These are phyloP conservation scores for Claviceps sp. DNA, from an alignment of 2,329 filamentous ascomycete species.

Conservation along the genomic window DNA sequence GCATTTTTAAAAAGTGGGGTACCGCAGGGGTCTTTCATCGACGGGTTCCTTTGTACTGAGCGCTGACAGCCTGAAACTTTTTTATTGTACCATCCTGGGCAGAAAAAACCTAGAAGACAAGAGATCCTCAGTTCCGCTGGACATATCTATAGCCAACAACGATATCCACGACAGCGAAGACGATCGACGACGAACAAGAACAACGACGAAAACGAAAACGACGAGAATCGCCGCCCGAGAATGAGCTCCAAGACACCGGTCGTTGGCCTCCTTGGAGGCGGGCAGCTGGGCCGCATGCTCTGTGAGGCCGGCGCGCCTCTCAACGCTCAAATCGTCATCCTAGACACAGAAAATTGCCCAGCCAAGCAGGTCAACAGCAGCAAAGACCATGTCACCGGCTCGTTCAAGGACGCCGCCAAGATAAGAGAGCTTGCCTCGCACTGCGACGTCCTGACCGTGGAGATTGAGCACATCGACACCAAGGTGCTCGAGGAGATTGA, in stretches of 20 bases:
- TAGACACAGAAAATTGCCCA: slow-evolving; percentile 64
- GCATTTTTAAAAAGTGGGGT: no score
- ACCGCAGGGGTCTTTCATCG: no score
- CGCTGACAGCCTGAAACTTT: no score
- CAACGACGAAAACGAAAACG: no score
- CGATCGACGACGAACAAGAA: no score
- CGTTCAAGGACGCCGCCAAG: slow-evolving; percentile 70
- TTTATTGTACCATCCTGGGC: no score
- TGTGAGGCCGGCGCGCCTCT: slow-evolving; percentile 67
- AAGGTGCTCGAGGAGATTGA: slow-evolving; percentile 74
- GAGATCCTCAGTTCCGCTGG: no score
- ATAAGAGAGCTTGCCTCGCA: slow-evolving; percentile 65
- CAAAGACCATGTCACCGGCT: slow-evolving; percentile 63
- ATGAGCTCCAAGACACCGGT: slow-evolving; percentile 19
- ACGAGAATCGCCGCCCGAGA: neutral
- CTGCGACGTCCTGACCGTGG: slow-evolving; percentile 76
- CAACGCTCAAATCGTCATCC: slow-evolving; percentile 64
- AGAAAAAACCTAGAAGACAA: no score
- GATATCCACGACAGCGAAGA: no score
- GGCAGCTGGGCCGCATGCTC: slow-evolving; percentile 86
- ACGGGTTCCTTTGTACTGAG: no score
- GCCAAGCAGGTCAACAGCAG: slow-evolving; percentile 78
- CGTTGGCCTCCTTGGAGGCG: slow-evolving; percentile 43
- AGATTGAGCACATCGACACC: slow-evolving; percentile 94
- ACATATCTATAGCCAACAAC: no score